Conservation (phyloP, 192 early-diverging fungal species). For the Coemansia sp. region DNA sequence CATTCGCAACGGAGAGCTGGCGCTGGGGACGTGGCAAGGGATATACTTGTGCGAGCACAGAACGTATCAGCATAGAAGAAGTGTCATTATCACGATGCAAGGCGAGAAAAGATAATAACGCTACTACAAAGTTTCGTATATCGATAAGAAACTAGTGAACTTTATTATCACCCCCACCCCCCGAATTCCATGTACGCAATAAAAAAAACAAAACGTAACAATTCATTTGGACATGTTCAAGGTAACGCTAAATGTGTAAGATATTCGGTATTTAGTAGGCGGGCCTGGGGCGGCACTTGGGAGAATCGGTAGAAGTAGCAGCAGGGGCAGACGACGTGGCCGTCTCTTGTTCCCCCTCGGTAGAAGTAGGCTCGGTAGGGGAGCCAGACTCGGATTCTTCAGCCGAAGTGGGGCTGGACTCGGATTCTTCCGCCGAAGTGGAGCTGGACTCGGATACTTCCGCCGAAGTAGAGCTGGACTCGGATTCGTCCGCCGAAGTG, state of each 20-base stretch:
- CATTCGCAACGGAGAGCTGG: conserved; percentile 73
- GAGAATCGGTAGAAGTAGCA: conserved; percentile 12
- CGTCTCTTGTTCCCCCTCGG: conserved; percentile 6
- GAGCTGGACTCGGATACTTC: conserved; percentile 1
- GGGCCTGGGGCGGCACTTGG: conserved; percentile 33
- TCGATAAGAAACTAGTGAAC: neutral
- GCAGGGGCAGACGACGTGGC: conserved; percentile 9
- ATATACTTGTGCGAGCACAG: conserved; percentile 80
- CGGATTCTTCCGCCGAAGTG: conserved; percentile 5
- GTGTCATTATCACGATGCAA: conserved; percentile 72
- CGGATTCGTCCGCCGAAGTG: neutral
- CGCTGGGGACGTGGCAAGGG: conserved; percentile 84
- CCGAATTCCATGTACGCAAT: too few species aligned
- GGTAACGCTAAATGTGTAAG: neutral
- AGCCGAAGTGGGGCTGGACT: conserved; percentile 3
- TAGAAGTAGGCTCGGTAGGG: conserved; percentile 9
- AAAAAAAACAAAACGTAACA: too few species aligned
- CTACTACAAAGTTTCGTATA: neutral
- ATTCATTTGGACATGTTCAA: neutral
- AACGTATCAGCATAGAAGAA: conserved; percentile 58
- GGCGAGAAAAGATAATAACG: conserved; percentile 59
- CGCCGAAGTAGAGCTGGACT: neutral
- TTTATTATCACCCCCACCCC: too few species aligned
- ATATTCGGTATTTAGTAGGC: conserved; percentile 4
- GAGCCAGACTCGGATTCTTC: neutral